phyloP scores from a whole-genome alignment of 192 early-diverging fungal genomes.

The Lobosporangium transversale region DNA sequence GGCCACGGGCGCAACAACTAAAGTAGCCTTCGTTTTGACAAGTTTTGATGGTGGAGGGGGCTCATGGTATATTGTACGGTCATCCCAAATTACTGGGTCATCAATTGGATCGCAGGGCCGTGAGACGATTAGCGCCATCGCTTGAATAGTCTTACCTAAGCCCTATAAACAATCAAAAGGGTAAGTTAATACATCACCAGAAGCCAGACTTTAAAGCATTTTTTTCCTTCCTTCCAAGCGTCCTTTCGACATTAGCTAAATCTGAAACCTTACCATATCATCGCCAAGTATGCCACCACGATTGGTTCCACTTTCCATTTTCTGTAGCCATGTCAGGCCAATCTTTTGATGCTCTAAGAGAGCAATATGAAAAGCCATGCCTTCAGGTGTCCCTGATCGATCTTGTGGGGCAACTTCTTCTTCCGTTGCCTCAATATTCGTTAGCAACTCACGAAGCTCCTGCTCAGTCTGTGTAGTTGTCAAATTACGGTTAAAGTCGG shows the following conservation, averaged over 20 bases:
- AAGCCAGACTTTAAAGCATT: too few species aligned
- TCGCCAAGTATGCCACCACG: conserved; percentile 71
- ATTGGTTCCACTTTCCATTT: conserved; percentile 60
- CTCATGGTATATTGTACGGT: neutral
- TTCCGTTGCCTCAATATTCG: conserved; percentile 48
- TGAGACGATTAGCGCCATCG: conserved; percentile 66
- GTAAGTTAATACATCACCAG: neutral
- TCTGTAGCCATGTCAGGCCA: conserved; percentile 68
- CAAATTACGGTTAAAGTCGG: conserved; percentile 14
- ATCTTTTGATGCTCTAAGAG: conserved; percentile 69
- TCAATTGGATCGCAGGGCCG: conserved; percentile 15
- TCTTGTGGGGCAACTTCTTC: conserved; percentile 46
- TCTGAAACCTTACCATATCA: conserved; percentile 71
- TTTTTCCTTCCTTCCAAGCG: too few species aligned
- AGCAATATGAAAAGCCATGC: conserved; percentile 50
- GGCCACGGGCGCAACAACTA: conserved; percentile 76
- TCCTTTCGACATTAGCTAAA: too few species aligned
- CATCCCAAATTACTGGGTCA: conserved; percentile 25
- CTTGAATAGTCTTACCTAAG: conserved; percentile 81
- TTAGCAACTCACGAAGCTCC: conserved; percentile 50
- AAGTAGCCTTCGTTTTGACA: conserved; percentile 63
- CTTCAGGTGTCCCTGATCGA: conserved; percentile 59
- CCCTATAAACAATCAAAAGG: conserved; percentile 38
- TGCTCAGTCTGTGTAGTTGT: conserved; percentile 26
- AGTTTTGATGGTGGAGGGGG: conserved; percentile 16